Base-by-base conservation (phyloP, 2,329 filamentous ascomycete species). In the Phoma sp. region DNA sequence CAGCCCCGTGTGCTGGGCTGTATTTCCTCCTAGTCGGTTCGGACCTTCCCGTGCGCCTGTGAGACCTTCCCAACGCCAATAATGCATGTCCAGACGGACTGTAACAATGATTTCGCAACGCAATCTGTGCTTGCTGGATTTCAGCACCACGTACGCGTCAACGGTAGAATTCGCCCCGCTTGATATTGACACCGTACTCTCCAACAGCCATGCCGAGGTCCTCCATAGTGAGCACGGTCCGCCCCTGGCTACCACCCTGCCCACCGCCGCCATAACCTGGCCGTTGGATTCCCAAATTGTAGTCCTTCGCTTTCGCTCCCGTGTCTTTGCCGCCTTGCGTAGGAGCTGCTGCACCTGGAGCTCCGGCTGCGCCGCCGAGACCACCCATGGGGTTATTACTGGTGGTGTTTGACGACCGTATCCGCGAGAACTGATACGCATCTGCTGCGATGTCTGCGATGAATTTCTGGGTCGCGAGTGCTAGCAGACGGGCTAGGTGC, bases 381-480 rank as follows among this genome's bases (percentile, higher is more conserved):
- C 89, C 91, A 56, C 91, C 91, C 86, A 97, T 93, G 0, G 91
- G 90, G 76, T 96, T 97, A 73, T 93, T 96, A 10, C 88, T 88
- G 60, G 90, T 93, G 54, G 89, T 92, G 71, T 95, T 96, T 22
- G 90, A 93, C n/a, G 91, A 90, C 36, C 95, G 89, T 69, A 99
- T 98, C 47, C 93, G 91, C 57, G 89, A 92, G 82, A 97, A 98
- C 77, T 99, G 95, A 76, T 99, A 99, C 2, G 95, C 92, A 75
- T 99, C 95, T 52, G 95, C 93, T 1, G 95, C 95, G 62, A 99
- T 91, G 75, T 99, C 95, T 55, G 95, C 93, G 67, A 99, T 90
- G 81, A 99, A 99, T 74, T 99, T 99, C 73, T 99, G 95, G 0
- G 95, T 96, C n/a, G 95, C 95, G 7, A 99, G 89, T 2, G 95